Evolutionary conservation across 108 stramenopile genomes (phyloP).

Genomic region (Conticribra guillardii): DNA sequence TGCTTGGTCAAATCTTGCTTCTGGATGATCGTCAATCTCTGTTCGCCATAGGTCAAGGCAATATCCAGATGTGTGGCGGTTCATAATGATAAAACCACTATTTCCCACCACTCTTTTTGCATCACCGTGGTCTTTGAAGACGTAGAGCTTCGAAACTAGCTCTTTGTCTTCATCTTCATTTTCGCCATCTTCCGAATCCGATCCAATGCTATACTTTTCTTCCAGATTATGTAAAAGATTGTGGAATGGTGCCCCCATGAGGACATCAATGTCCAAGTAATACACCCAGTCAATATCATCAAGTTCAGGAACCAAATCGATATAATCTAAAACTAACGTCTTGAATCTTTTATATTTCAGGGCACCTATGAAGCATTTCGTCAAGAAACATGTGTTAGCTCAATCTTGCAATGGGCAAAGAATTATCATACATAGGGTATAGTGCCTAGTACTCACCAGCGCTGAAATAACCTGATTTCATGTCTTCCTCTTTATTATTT

Average conservation of each 20-base stretch:
- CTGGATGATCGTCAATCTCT: conserved; percentile 11
- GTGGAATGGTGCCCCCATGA: conserved; percentile 24
- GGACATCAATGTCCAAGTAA: conserved; percentile 50
- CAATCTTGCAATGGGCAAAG: no score
- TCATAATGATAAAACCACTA: conserved; percentile 15
- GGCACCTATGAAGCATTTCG: background rate
- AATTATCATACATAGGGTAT: no score
- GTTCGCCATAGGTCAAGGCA: conserved; percentile 31
- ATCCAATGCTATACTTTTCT: conserved; percentile 4
- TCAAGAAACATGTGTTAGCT: background rate
- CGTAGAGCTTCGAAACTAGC: conserved; percentile 16
- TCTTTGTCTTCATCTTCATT: background rate
- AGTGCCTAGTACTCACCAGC: background rate
- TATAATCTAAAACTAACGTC: conserved; percentile 45
- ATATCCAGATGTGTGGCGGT: conserved; percentile 15
- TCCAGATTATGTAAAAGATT: conserved; percentile 16
- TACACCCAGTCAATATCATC: conserved; percentile 23
- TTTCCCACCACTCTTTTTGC: conserved; percentile 9
- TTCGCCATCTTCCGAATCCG: background rate
- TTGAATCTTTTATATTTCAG: conserved; percentile 45
- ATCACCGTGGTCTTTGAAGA: conserved; percentile 10
- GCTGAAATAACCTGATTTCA: conserved; percentile 8
- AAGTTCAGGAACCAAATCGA: conserved; percentile 17
- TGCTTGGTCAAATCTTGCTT: conserved; percentile 11
- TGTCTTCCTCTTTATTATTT: conserved; percentile 27